phyloP scores from a whole-genome alignment of 2,329 filamentous ascomycete species.

The Rutstroemia sp. region DNA sequence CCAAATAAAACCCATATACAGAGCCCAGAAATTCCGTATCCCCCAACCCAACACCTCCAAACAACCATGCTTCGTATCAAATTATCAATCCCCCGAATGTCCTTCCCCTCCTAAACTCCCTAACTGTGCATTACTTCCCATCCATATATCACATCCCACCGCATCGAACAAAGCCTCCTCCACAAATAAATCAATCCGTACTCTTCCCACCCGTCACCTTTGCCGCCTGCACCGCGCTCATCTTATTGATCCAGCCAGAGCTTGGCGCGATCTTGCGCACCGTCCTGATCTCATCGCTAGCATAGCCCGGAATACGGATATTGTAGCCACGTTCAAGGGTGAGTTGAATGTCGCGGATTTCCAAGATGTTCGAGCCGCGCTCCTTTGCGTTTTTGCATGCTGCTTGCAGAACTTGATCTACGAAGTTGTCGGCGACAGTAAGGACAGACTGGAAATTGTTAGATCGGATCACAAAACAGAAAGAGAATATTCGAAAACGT shows the following conservation, averaged over 20 bases:
- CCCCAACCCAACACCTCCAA: no score
- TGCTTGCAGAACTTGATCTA: slow-evolving; percentile 80
- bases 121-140: not conserved
- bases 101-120: not conserved
- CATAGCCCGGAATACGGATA: slow-evolving; percentile 89
- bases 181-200: slow-evolving; percentile 16
- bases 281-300: slow-evolving; percentile 86
- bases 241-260: slow-evolving; percentile 87
- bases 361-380: slow-evolving; percentile 80
- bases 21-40: no score
- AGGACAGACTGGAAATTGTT: slow-evolving; percentile 63
- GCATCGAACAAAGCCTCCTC: not conserved
- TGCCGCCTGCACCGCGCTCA: slow-evolving; percentile 91
- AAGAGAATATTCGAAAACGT: not conserved
- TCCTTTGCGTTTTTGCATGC: slow-evolving; percentile 92
- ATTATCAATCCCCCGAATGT: not conserved
- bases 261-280: slow-evolving; percentile 90
- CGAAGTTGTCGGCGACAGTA: slow-evolving; percentile 85
- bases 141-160: not conserved
- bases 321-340: slow-evolving; percentile 81
- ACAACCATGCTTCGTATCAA: no score
- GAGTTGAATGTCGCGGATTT: slow-evolving; percentile 80
- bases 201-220: slow-evolving; percentile 58
- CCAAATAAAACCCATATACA: no score
- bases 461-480: not conserved